Evolutionary conservation across 805 yeast genomes (phyloP).

Genomic region (Diddensiella transvaalensis): DNA sequence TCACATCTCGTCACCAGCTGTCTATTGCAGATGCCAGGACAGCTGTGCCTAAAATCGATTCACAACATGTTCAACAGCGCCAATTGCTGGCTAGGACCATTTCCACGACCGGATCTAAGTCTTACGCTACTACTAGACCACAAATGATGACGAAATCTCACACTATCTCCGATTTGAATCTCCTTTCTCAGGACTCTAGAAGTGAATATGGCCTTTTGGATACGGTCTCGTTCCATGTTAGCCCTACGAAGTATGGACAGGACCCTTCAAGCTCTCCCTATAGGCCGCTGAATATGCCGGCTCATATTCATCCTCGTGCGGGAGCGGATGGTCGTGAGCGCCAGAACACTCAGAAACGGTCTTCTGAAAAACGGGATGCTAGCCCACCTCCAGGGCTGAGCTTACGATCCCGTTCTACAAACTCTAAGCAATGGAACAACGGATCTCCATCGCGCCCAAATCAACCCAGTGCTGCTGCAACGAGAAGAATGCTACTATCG

Average conservation of each 20-base stretch:
- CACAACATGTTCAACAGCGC: neutral
- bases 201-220: neutral
- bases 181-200: neutral
- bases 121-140: neutral
- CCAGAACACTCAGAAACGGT: neutral
- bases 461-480: constrained; percentile 18
- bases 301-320: constrained; percentile 16
- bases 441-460: constrained; percentile 1
- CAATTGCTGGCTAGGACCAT: neutral
- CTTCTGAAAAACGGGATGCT: neutral
- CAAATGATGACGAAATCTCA: constrained; percentile 10
- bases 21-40: neutral
- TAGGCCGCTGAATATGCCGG: constrained; percentile 20
- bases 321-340: neutral
- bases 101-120: neutral
- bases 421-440: constrained; percentile 13
- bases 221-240: neutral
- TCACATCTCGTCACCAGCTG: neutral
- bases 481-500: constrained; percentile 21
- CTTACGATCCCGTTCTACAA: constrained; percentile 20
- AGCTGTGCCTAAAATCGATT: neutral
- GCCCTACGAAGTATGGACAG: constrained; percentile 1
- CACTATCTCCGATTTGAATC: constrained; percentile 13
- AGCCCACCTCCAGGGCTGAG: neutral
- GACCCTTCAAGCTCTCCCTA: constrained; percentile 14